These are phyloP conservation scores for Physcomitrium patens DNA, from an alignment of 225 moss, liverwort and hornwort genomes.

Conservation along the genomic window DNA sequence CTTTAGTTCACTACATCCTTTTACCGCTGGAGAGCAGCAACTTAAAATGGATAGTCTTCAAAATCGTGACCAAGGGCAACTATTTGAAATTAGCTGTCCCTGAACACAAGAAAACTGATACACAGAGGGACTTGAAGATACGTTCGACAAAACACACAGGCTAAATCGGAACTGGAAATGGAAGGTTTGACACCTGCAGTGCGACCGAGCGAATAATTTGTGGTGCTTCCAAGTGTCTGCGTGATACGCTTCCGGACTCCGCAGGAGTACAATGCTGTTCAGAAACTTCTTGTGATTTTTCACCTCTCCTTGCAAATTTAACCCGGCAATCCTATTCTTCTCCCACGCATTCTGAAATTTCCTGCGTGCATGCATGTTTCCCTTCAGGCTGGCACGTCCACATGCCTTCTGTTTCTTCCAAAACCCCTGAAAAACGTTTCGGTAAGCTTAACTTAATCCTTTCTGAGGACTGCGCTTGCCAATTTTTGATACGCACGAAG, in stretches of 20 bases:
- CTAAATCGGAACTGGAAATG: not conserved
- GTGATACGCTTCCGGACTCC: slow-evolving; percentile 26
- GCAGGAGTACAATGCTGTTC: slow-evolving; percentile 20
- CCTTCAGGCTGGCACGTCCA: slow-evolving; percentile 10
- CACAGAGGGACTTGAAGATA: not conserved
- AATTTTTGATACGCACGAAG: slow-evolving; percentile 19
- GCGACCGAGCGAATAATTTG: slow-evolving; percentile 23
- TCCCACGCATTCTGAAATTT: slow-evolving; percentile 28
- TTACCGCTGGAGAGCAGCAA: too few species aligned
- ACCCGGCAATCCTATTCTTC: slow-evolving; percentile 3
- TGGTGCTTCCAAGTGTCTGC: slow-evolving; percentile 32
- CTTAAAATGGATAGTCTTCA: too few species aligned
- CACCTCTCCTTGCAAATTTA: slow-evolving; percentile 23
- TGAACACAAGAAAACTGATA: not conserved
- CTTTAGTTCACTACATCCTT: too few species aligned
- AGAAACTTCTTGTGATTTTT: slow-evolving; percentile 24
- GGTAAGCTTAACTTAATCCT: not conserved
- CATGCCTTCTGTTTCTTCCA: slow-evolving; percentile 30
- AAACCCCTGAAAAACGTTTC: slow-evolving; percentile 16
- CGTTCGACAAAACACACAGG: not conserved
- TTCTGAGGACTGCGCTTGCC: slow-evolving; percentile 33
- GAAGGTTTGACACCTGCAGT: slow-evolving; percentile 41
- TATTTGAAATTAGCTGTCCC: too few species aligned
- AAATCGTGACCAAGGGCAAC: too few species aligned
- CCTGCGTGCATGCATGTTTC: slow-evolving; percentile 25